A percentile compares a stretch with the other conserved stretches of the same genome.
Evolutionary conservation across 1,284 basidiomycete genomes (phyloP).

Genomic region (Calocybe gambosa): DNA sequence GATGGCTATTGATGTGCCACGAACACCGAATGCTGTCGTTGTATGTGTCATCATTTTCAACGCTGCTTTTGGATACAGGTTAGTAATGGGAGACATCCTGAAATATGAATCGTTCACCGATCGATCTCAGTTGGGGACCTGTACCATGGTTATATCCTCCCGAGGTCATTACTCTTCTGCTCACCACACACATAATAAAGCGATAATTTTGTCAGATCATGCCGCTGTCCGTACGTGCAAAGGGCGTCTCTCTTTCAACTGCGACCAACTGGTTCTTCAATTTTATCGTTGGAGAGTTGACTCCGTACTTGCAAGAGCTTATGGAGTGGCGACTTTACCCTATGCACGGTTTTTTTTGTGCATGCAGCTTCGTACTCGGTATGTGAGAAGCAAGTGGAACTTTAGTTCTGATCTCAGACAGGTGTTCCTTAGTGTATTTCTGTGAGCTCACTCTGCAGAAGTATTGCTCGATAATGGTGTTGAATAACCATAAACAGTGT

Average conservation of each 20-base stretch:
- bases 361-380: conserved; percentile 80
- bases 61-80: conserved; percentile 85
- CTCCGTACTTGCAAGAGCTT: conserved; percentile 83
- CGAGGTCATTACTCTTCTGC: conserved; percentile 37
- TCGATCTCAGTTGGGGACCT: conserved; percentile 58
- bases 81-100: conserved; percentile 3
- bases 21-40: conserved; percentile 87
- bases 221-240: conserved; percentile 84
- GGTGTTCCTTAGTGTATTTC: conserved; percentile 57
- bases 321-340: conserved; percentile 94
- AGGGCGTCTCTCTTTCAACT: conserved; percentile 91
- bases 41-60: conserved; percentile 92
- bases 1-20: conserved; percentile 87
- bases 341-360: conserved; percentile 95
- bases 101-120: conserved; percentile 6
- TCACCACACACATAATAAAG: not conserved
- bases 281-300: conserved; percentile 85
- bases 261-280: conserved; percentile 78
- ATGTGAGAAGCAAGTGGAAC: conserved; percentile 17
- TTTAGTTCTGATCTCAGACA: not conserved
- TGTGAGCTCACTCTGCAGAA: conserved; percentile 33
- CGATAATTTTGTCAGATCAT: conserved; percentile 61
- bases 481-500: conserved; percentile 43
- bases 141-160: conserved; percentile 88
- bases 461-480: not conserved